Conservation (phyloP, 1,284 basidiomycete genomes). For the Ustilago xerochloae region DNA sequence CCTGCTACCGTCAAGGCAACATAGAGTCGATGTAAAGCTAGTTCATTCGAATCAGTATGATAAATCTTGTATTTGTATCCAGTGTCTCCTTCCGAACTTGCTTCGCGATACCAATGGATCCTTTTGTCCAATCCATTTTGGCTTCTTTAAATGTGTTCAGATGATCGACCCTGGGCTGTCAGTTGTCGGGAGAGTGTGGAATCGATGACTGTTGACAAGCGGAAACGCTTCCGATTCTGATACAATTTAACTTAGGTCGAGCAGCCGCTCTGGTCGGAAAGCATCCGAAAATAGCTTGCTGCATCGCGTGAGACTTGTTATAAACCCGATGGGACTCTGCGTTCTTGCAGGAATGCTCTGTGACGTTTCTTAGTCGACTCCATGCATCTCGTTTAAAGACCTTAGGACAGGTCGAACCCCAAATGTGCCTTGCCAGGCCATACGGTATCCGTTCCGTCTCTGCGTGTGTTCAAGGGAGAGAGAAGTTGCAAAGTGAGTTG, state of each 20-base stretch:
- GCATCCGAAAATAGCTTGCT: conserved; percentile 7
- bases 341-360: too few relatives aligned
- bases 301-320: conserved; percentile 2
- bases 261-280: background rate
- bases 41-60: background rate
- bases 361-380: too few relatives aligned
- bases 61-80: conserved; percentile 22
- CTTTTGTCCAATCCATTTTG: background rate
- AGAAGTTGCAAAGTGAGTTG: too few relatives aligned
- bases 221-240: too few relatives aligned
- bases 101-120: conserved; percentile 1
- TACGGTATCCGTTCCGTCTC: background rate
- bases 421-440: too few relatives aligned
- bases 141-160: background rate
- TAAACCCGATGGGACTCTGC: too few relatives aligned
- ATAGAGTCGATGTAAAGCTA: background rate
- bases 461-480: too few relatives aligned
- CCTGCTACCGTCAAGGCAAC: conserved; percentile 40
- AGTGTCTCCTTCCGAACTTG: too few relatives aligned
- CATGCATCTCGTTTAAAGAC: too few relatives aligned
- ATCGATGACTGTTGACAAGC: too few relatives aligned
- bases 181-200: background rate
- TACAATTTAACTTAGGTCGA: too few relatives aligned
- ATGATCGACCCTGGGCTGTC: background rate
- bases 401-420: background rate